Evolutionary conservation across 2,329 filamentous ascomycete species (phyloP).

Genomic region (Talaromyces albobiverticillius): DNA sequence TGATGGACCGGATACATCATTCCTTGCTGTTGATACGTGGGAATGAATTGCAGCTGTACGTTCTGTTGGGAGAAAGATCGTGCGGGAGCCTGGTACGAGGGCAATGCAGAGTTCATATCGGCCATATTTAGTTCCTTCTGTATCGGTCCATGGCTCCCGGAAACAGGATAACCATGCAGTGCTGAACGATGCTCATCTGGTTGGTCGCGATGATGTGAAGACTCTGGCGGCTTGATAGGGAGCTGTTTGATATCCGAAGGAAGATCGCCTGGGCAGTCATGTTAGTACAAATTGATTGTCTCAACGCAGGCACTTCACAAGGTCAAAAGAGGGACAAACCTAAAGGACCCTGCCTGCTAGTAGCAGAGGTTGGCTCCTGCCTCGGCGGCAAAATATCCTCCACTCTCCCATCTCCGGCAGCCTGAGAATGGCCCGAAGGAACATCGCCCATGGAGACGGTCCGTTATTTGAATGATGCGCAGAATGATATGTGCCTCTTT

Average conservation of each 20-base stretch:
- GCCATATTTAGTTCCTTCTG: constrained; percentile 27
- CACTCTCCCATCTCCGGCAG: constrained; percentile 18
- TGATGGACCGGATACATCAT: constrained; percentile 29
- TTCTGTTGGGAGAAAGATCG: constrained; percentile 25
- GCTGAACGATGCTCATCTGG: constrained; percentile 20
- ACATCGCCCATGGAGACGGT: constrained; percentile 28
- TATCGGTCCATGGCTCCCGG: constrained; percentile 20
- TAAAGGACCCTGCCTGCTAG: constrained; percentile 14
- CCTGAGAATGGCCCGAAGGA: constrained; percentile 21
- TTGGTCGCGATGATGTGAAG: constrained; percentile 14
- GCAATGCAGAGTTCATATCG: constrained; percentile 29
- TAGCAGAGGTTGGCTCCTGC: constrained; percentile 11
- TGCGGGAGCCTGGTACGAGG: constrained; percentile 17
- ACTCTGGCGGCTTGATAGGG: constrained; percentile 4
- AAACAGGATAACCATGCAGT: constrained; percentile 18
- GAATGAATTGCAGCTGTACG: constrained; percentile 26
- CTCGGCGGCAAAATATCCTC: constrained; percentile 15
- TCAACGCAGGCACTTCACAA: neutral
- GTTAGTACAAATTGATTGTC: constrained; percentile 7
- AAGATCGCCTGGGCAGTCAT: neutral
- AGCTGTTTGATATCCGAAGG: constrained; percentile 6
- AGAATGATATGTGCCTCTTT: neutral
- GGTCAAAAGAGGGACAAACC: constrained; percentile 1
- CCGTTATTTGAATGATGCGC: neutral
- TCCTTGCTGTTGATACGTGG: constrained; percentile 23